Percentiles rank a stretch among this genome's conserved stretches.
Conservation (phyloP, 768 basidiomycete species). For the Lactarius vividus region DNA sequence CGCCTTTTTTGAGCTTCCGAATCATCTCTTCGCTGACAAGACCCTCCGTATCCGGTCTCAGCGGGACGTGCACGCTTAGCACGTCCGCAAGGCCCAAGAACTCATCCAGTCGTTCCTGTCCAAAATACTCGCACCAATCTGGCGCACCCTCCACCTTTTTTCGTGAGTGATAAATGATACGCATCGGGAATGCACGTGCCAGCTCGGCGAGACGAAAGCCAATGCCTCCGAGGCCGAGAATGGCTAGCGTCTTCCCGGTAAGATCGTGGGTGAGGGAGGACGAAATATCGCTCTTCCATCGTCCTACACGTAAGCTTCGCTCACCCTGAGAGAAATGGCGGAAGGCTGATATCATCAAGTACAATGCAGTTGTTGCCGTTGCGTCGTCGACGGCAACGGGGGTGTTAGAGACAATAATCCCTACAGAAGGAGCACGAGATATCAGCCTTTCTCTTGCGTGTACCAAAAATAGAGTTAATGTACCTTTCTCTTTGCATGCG, state of each 20-base stretch:
- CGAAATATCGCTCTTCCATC: constrained; percentile 58
- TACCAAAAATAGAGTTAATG: too few relatives aligned
- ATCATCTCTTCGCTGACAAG: constrained; percentile 76
- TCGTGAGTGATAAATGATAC: constrained; percentile 77
- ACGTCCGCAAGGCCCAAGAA: constrained; percentile 76
- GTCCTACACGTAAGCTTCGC: constrained; percentile 48
- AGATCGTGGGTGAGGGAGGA: constrained; percentile 57
- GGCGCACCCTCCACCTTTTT: constrained; percentile 57
- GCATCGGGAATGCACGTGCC: constrained; percentile 83
- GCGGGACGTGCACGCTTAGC: constrained; percentile 81
- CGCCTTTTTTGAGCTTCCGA: constrained; percentile 69
- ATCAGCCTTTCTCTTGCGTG: background rate
- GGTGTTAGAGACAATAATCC: constrained; percentile 82
- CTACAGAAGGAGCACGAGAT: constrained; percentile 35
- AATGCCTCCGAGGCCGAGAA: constrained; percentile 78
- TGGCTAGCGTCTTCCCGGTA: constrained; percentile 64
- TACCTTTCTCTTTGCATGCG: constrained; percentile 70
- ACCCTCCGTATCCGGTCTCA: constrained; percentile 69
- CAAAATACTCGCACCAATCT: constrained; percentile 73
- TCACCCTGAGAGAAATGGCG: constrained; percentile 72
- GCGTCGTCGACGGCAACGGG: constrained; percentile 89
- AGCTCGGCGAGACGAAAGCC: constrained; percentile 68
- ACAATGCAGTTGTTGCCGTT: constrained; percentile 85
- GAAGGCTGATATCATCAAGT: constrained; percentile 73
- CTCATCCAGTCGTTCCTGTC: constrained; percentile 52